Conservation (phyloP, 345 rosid species). For the Conringia planisiliqua region DNA sequence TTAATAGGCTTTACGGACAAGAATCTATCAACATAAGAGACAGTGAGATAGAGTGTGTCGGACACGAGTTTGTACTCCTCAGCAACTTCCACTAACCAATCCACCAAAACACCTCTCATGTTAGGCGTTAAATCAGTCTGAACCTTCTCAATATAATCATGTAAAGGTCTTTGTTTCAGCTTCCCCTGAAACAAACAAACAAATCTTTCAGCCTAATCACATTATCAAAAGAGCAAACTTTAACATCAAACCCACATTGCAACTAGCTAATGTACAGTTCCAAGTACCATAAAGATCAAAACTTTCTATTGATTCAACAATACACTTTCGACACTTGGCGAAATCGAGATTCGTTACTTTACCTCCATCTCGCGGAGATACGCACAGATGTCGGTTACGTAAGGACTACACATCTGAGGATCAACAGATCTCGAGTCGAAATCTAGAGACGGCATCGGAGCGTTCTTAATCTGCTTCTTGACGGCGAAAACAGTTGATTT, state of each 20-base stretch:
- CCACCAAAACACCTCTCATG: slow-evolving; percentile 70
- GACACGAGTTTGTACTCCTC: slow-evolving; percentile 62
- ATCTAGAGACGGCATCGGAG: not conserved
- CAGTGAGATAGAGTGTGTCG: slow-evolving; percentile 55
- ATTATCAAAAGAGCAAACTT: too few species aligned
- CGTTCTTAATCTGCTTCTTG: not conserved
- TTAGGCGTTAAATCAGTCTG: slow-evolving; percentile 54
- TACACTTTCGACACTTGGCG: too few species aligned
- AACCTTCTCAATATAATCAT: slow-evolving; percentile 63
- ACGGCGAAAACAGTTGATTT: not conserved
- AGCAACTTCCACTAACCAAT: slow-evolving; percentile 78
- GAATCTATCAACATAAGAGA: slow-evolving; percentile 54
- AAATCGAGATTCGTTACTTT: not conserved
- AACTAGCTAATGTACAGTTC: not conserved
- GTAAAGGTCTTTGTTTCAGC: slow-evolving; percentile 51
- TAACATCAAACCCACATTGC: not conserved
- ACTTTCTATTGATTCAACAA: too few species aligned
- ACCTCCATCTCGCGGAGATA: slow-evolving; percentile 32
- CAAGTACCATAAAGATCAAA: not conserved
- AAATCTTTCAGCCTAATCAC: not conserved
- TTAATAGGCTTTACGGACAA: slow-evolving; percentile 47
- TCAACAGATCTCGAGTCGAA: slow-evolving; percentile 18
- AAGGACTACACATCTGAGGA: slow-evolving; percentile 36
- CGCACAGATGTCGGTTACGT: slow-evolving; percentile 5
- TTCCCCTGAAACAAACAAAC: slow-evolving; percentile 37